These are phyloP conservation scores for Candida gorgasii DNA, from an alignment of 805 yeast species.

Conservation along the genomic window DNA sequence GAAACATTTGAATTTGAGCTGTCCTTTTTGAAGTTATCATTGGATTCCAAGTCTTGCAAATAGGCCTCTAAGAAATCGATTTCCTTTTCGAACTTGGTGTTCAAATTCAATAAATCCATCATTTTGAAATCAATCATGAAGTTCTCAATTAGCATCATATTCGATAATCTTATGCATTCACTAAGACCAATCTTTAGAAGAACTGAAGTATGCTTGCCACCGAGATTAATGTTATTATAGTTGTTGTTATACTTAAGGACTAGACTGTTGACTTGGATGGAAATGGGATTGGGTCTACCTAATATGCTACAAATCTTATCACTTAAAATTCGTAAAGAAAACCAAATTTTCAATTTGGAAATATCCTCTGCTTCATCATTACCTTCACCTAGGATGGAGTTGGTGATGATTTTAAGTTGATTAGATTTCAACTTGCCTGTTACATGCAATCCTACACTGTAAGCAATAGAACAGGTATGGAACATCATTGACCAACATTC, in stretches of 20 bases:
- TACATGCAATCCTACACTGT: slow-evolving; percentile 54
- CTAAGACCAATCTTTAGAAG: slow-evolving; percentile 48
- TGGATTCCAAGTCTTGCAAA: slow-evolving; percentile 11
- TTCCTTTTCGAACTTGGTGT: slow-evolving; percentile 43
- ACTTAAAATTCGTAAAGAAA: slow-evolving; percentile 48
- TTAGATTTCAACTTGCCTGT: slow-evolving; percentile 28
- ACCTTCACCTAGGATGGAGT: slow-evolving; percentile 5
- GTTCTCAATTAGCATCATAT: slow-evolving; percentile 52
- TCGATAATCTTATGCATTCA: slow-evolving; percentile 49
- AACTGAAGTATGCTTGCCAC: slow-evolving; percentile 27
- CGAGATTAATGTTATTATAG: slow-evolving; percentile 18
- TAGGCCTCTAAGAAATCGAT: slow-evolving; percentile 29
- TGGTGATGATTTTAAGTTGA: slow-evolving; percentile 12
- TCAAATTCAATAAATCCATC: slow-evolving; percentile 41
- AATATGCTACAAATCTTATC: slow-evolving; percentile 52
- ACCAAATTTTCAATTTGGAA: slow-evolving; percentile 48
- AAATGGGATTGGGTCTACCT: slow-evolving; percentile 57
- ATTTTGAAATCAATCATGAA: slow-evolving; percentile 47
- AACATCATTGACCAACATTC: slow-evolving; percentile 54
- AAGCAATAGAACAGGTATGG: slow-evolving; percentile 50
- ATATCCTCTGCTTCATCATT: slow-evolving; percentile 35
- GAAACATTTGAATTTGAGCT: not conserved
- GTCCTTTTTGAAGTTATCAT: slow-evolving; percentile 4
- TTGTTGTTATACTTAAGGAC: slow-evolving; percentile 25
- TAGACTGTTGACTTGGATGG: slow-evolving; percentile 37